Evolutionary conservation across 2,329 filamentous ascomycete genomes (phyloP), one percentile per base, ranked within the genome.

Genomic region (Clarireedia monteithiana): DNA sequence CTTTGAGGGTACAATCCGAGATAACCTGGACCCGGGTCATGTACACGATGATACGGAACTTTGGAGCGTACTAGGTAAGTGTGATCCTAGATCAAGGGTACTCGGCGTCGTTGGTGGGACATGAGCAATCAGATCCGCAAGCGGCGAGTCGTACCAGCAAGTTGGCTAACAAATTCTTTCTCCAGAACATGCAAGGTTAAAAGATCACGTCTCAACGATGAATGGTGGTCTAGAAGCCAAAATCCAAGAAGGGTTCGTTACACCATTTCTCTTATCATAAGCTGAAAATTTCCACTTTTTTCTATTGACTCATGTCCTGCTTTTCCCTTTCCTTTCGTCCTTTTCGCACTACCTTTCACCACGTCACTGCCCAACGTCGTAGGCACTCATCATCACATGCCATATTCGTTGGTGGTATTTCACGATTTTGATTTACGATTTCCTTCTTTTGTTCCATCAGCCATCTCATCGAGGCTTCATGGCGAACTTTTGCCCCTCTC

Each of bases 31-130:
- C 69, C 95, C 95, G 24, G 89, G 88, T 27, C 89, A 96, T 70
- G 89, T 95, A 54, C 91, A 96, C 68, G 92, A 96, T 72, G 95
- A 99, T 72, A 96, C 91, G 5, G 94, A 97, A 69, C 78, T 99
- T 36, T 99, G 94, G 94, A 95, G 88, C 69, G 91, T 95, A 59
- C 78, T 96, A 60, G 89, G 89, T 92, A 79, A 73, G 86, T 79
- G 64, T 45, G 40, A 48, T 39, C n/a, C 50, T 26, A 46, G 42
- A 51, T 47, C 15, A 50, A 48, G 45, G 56, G 9, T 54, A 58
- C 46, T 44, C 47, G 59, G 53, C 57, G 52, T 55, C 52, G 46
- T 54, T 55, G 63, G 63, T 67, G 60, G 57, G 55, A 65, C 59
- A 58, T 63, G 63, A 64, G 54, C 42, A 34, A 50, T 66, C 62